Evolutionary conservation across 2,329 filamentous ascomycete species (phyloP), one percentile per base, ranked within the genome.

Genomic region (Westerdykella sp.): DNA sequence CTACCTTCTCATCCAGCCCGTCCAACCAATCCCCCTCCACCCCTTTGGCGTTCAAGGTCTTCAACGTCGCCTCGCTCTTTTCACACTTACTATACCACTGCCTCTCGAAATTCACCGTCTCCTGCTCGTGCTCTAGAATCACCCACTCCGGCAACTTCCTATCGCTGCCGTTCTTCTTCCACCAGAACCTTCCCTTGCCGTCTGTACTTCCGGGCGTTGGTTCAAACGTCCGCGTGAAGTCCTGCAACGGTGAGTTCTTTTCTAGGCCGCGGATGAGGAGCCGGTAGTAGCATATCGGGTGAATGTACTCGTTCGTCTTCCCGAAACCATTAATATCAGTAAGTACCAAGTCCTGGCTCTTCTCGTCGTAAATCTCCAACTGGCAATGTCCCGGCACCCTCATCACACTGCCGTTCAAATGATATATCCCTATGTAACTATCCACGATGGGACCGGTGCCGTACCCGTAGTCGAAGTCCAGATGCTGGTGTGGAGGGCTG

Each of bases 261-360:
- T 63, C 56, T 42, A 45, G 49, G n/a, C 53, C 56, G 22, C 48
- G 54, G 12, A 61, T 46, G 7, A 59, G 42, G 14, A 50, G 46
- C 42, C 63, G 63, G 25, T 59, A 55, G 34, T 55, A 42, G 10
- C 59, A 59, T 11, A 66, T 53, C 5, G 74, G 69, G 45, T 77
- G 74, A 9, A 77, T 70, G 47, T 75, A 76, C 49, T 77, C 73
- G 45, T 72, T 65, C 3, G 74, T 76, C 7, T 71, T 57, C 10
- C 66, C 59, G 6, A 73, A 53, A 0, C 65, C 61, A 5, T 63
- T 54, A 6, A 69, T 55, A 1, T 69, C 71, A 5, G 55, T 48
- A 13, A 59, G 56, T 14, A 66, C 66, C 12, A 59, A 63, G 6
- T 59, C 54, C 1, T 67, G 63, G 39, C 68, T 59, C 1, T 66